Conservation (phyloP, 805 yeast species). For the Candida ipomoeae region DNA sequence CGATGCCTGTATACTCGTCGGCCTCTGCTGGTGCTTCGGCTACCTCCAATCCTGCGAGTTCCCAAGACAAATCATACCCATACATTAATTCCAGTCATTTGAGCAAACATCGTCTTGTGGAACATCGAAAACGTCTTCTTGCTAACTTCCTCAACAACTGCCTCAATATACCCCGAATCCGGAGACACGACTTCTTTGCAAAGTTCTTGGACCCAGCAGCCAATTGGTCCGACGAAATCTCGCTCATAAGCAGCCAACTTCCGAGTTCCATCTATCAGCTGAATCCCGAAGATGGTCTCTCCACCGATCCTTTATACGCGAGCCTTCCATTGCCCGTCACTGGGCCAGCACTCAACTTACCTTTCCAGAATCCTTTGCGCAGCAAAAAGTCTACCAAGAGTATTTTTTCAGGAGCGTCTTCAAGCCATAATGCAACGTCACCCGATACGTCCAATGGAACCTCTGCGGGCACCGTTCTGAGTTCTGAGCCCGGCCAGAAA, state of each 20-base stretch:
- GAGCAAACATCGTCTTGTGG: slow-evolving; percentile 34
- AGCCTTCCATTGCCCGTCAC: slow-evolving; percentile 32
- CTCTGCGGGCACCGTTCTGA: neutral
- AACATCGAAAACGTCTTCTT: slow-evolving; percentile 40
- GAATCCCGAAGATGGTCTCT: slow-evolving; percentile 46
- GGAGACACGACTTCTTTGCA: slow-evolving; percentile 58
- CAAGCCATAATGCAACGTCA: neutral
- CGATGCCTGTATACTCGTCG: neutral
- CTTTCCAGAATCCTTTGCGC: slow-evolving; percentile 27
- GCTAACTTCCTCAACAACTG: slow-evolving; percentile 78
- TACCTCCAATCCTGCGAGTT: slow-evolving; percentile 6
- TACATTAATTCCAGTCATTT: slow-evolving; percentile 41
- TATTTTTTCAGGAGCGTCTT: neutral
- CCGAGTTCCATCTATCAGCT: slow-evolving; percentile 39
- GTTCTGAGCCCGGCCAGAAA: neutral
- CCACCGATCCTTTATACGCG: slow-evolving; percentile 28
- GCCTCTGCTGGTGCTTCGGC: slow-evolving; percentile 6
- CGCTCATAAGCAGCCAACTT: slow-evolving; percentile 33
- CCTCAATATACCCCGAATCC: slow-evolving; percentile 49
- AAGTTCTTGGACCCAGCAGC: slow-evolving; percentile 83
- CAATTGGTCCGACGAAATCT: slow-evolving; percentile 69
- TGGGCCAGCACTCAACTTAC: slow-evolving; percentile 22
- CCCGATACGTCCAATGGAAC: slow-evolving; percentile 16
- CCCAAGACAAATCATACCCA: slow-evolving; percentile 17
- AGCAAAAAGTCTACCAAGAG: slow-evolving; percentile 5